Evolutionary conservation across 169 alveolate genomes (phyloP), one percentile per base, ranked within the genome.

Genomic region (Miamiensis avidus): DNA sequence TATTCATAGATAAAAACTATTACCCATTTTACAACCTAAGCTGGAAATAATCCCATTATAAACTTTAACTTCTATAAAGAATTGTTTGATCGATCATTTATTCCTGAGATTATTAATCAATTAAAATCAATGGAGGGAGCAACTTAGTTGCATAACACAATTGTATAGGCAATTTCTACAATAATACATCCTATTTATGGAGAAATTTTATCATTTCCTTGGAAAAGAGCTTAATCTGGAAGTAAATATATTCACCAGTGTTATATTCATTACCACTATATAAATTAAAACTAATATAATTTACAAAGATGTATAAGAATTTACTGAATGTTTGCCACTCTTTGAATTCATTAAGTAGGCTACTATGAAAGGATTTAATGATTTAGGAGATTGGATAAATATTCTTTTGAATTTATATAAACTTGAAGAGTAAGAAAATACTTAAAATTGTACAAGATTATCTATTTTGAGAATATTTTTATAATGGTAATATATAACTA

Each of bases 171-270:
- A 0, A 28, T 92, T 20, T 83, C 91, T 16, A 89, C 91, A 15
- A 31, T 85, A 16, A 85, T 94, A 33, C 95, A 94, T 82, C 97
- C 97, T n/a, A 73, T 75, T 31, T 88, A 90, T 83, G 97, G 97
- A 79, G 97, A 94, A 25, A 89, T 89, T 1, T 89, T 91, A 64
- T 32, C 82, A 26, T 94, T 92, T 86, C 97, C 97, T 25, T 94
- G 97, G 97, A 94, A 94, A 49, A 83, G 96, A 76, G 91, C 90
- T 32, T 89, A 91, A 28, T 77, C 75, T 27, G 84, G 73, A 31
- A 32, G 31, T 79, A 85, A 79, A 78, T 78, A 74, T 25, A 78
- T 33, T 78, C 73, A 33, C 4, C 26, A 85, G 0, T 33, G 25
- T 49, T 49, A 49, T 11, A 49, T 11, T 49, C 20, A 11, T 49